A percentile compares a stretch with the other conserved stretches of the same genome.
Evolutionary conservation across 2,329 filamentous ascomycete species (phyloP).

Genomic region (Parastagonospora avenae): DNA sequence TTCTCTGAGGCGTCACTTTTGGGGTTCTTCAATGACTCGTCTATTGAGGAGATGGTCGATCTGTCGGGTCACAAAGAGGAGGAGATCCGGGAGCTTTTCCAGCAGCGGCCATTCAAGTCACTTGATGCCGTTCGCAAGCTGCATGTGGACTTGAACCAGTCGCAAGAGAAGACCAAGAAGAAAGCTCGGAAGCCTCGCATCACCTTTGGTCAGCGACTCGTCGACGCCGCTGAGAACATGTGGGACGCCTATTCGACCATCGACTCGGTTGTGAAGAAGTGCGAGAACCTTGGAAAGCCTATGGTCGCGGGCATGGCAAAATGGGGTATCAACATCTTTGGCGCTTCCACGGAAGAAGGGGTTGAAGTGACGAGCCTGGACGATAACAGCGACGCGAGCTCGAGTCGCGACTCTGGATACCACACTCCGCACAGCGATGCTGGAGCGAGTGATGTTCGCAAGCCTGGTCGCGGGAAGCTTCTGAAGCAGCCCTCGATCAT

Average conservation of each 20-base stretch:
- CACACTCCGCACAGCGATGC: constrained; percentile 63
- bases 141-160: constrained; percentile 46
- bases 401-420: constrained; percentile 68
- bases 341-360: constrained; percentile 63
- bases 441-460: constrained; percentile 53
- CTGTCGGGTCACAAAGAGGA: constrained; percentile 76
- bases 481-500: constrained; percentile 77
- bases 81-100: constrained; percentile 71
- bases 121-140: constrained; percentile 71
- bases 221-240: constrained; percentile 73
- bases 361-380: constrained; percentile 63
- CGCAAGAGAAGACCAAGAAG: constrained; percentile 38
- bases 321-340: constrained; percentile 72
- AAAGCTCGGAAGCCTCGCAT: constrained; percentile 48
- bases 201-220: constrained; percentile 68
- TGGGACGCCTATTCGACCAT: constrained; percentile 81
- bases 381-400: constrained; percentile 45
- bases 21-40: constrained; percentile 81
- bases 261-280: constrained; percentile 78
- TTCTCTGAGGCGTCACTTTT: constrained; percentile 65
- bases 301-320: constrained; percentile 67
- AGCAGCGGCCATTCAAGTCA: constrained; percentile 73
- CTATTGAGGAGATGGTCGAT: constrained; percentile 76
- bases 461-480: constrained; percentile 47
- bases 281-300: constrained; percentile 73